These are phyloP conservation scores for Naumovozyma dairenensis DNA, from an alignment of 805 yeast genomes.

Conservation along the genomic window DNA sequence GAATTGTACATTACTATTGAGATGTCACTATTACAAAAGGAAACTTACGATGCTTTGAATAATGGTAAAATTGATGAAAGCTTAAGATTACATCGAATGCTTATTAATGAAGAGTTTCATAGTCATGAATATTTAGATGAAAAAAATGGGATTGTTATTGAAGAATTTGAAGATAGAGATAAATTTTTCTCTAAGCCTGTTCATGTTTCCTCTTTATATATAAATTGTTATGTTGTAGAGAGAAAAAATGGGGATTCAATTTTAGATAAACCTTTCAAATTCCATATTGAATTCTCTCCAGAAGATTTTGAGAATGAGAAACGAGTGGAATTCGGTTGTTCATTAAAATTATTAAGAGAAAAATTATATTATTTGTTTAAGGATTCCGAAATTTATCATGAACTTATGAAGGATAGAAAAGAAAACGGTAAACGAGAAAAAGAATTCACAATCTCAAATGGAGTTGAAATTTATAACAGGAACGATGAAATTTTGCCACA, in stretches of 20 bases:
- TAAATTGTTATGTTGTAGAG: constrained; percentile 38
- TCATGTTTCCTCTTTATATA: constrained; percentile 67
- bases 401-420: constrained; percentile 10
- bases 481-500: constrained; percentile 22
- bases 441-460: constrained; percentile 23
- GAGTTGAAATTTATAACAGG: constrained; percentile 31
- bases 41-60: constrained; percentile 26
- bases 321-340: constrained; percentile 63
- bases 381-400: constrained; percentile 31
- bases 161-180: constrained; percentile 40
- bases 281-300: constrained; percentile 72
- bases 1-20: constrained; percentile 28
- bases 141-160: constrained; percentile 26
- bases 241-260: constrained; percentile 14
- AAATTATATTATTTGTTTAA: constrained; percentile 48
- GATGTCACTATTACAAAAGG: constrained; percentile 26
- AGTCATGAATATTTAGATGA: constrained; percentile 25
- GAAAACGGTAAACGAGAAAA: no score
- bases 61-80: constrained; percentile 24
- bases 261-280: constrained; percentile 35
- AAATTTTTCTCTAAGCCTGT: constrained; percentile 64
- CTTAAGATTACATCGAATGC: constrained; percentile 22
- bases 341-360: constrained; percentile 48
- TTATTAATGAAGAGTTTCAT: constrained; percentile 27
- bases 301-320: constrained; percentile 56